Base-by-base conservation (phyloP, 1,284 basidiomycete species). In the Polyporus tsugae region DNA sequence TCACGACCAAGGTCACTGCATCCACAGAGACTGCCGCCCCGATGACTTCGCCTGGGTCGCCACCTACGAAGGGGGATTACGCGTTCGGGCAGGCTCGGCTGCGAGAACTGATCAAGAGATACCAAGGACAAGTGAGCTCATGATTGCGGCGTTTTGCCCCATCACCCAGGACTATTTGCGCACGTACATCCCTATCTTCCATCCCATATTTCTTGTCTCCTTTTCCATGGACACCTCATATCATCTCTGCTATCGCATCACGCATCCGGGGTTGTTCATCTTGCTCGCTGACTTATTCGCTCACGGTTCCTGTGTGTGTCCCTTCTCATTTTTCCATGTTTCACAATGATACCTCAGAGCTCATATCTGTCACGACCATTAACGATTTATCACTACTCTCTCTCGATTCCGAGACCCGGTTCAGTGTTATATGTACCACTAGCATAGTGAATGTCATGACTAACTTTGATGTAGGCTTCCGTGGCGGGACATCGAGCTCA, bases 71-170 rank as follows among this genome's bases (percentile, higher is more conserved):
- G 75, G 72, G 76, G 10, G 88, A 91, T 42, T 78, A 91, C 65
- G 89, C 86, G 6, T 92, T 93, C 79, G 93, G 92, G 17, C 89
- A 93, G 77, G 91, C 91, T 19, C 82, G 89, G 67, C 79, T 94
- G 71, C 82, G 90, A 67, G 92, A 94, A 79, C 80, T 94, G 71
- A 94, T 94, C 77, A 91, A 88, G 84, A 91, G 91, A 76, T 94
- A 94, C 78, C 92, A 94, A 75, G 82, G 82, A 71, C 72, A 74
- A 65, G 63, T 71, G 41, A 70, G 72, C 60, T 72, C 65, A 35
- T 70, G 58, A 71, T 64, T 52, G 60, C 33, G 59, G 62, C 62
- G 25, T 13, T 19, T 17, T 22, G 36, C 33, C 42, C 17, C 29
- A 38, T 42, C 22, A 52, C 49, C 19, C 44, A 49, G 58, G 57